Evolutionary conservation across 805 yeast species (phyloP), one percentile per base, ranked within the genome.

Genomic region (Metschnikowia cerradonensis): DNA sequence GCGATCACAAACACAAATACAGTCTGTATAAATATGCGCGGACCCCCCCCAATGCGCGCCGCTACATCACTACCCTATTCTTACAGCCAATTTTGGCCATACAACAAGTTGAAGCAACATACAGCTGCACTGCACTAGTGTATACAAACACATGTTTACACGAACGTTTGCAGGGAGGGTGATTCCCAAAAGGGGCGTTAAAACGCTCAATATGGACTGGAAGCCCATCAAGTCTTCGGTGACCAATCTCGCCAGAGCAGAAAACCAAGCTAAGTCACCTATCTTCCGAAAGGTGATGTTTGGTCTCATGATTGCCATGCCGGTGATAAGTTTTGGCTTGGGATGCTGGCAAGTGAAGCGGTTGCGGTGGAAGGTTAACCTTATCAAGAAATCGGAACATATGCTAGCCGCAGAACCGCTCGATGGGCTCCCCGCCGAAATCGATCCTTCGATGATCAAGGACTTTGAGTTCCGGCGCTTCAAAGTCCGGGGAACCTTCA

Each of bases 291-390:
- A 66, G 57, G 59, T 69, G 48, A 59, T 81, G 17, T 58, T 81
- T 40, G 77, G 83, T 30, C 60, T 78, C 61, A 59, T 73, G 82
- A 51, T 70, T 54, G 80, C 92, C 19, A 92, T 95, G 85, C 99
- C 99, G 0, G 76, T 90, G 1, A 77, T 90, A 2, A 82, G 96
- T 10, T 88, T 92, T 64, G 84, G 83, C 43, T 71, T 94, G 41
- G 99, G 98, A 1, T 80, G 90, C 50, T 94, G 99, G 99, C 99
- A 94, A 71, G 82, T 88, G 42, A 75, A 81, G 59, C 76, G 99
- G 56, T 71, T 94, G 45, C 76, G 80, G 53, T 94, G 99, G 99
- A 94, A 94, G 66, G 86, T 83, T 22, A 80, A 84, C 54, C 75
- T 94, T 54, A 86, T 94, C 53, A 85, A 95, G 3, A 78, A 80